Conservation (phyloP, 2,329 filamentous ascomycete species). For the Coleophoma crateriformis region DNA sequence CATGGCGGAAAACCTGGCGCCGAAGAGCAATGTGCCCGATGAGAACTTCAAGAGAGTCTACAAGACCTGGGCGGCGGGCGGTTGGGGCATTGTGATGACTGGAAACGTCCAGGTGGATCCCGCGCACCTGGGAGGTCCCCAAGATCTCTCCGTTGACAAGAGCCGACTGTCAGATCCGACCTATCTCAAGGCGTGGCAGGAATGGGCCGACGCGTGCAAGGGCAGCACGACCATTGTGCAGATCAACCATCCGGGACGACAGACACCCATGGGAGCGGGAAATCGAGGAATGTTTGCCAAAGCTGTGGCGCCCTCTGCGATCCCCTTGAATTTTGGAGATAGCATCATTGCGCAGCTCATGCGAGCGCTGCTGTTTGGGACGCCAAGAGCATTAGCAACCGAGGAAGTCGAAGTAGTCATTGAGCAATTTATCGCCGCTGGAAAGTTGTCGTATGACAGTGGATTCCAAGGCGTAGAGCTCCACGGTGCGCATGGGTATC, state of each 20-base stretch:
- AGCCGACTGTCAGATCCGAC: constrained; percentile 16
- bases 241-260: constrained; percentile 41
- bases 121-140: constrained; percentile 28
- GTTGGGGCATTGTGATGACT: constrained; percentile 48
- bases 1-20: constrained; percentile 39
- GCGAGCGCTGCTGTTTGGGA: constrained; percentile 38
- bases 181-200: constrained; percentile 29
- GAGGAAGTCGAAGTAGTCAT: constrained; percentile 49
- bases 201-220: constrained; percentile 26
- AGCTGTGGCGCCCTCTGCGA: constrained; percentile 36
- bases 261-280: constrained; percentile 34
- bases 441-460: constrained; percentile 40
- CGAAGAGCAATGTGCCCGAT: constrained; percentile 35
- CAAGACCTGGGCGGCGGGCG: constrained; percentile 44
- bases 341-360: constrained; percentile 29
- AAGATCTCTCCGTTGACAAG: constrained; percentile 30
- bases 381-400: constrained; percentile 49
- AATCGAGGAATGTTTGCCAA: constrained; percentile 30
- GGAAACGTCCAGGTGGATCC: constrained; percentile 41
- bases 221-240: constrained; percentile 36
- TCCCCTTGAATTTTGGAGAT: constrained; percentile 35
- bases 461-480: constrained; percentile 49
- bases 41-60: constrained; percentile 40
- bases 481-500: constrained; percentile 64
- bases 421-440: constrained; percentile 44